phyloP scores from a whole-genome alignment of 306 rosid species.

The Prinsepia uniflora region DNA sequence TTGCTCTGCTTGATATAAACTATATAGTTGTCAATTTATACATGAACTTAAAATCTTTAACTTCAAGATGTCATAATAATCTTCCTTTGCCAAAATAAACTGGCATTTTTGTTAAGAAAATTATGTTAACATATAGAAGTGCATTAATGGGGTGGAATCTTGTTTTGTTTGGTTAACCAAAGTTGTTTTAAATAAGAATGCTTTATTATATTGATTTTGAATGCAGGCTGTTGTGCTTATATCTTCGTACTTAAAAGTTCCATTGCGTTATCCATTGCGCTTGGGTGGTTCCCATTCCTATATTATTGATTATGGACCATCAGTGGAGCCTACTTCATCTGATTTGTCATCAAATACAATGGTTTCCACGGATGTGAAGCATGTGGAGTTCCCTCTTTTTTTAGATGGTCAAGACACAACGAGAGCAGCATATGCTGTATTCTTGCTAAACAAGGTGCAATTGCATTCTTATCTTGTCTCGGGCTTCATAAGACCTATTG shows the following conservation, averaged over 20 bases:
- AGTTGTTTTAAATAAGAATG: constrained; percentile 26
- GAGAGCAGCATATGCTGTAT: constrained; percentile 88
- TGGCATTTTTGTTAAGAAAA: neutral
- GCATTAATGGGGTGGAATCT: neutral
- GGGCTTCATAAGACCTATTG: neutral
- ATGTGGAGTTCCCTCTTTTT: constrained; percentile 79
- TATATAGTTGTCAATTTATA: constrained; percentile 1
- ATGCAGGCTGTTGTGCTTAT: constrained; percentile 86
- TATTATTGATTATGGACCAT: constrained; percentile 78
- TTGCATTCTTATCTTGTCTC: constrained; percentile 7
- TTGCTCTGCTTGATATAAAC: constrained; percentile 7
- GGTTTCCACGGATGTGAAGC: constrained; percentile 43
- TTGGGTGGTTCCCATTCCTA: constrained; percentile 82
- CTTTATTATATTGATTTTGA: constrained; percentile 31
- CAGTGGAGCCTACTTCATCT: constrained; percentile 51
- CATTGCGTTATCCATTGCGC: constrained; percentile 77
- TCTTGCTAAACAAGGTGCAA: constrained; percentile 83
- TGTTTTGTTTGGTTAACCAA: constrained; percentile 7
- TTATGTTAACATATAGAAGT: neutral
- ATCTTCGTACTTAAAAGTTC: constrained; percentile 84
- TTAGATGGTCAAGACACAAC: constrained; percentile 96
- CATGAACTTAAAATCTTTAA: neutral
- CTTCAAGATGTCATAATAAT: neutral
- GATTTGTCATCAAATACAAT: constrained; percentile 44
- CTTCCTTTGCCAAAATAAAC: neutral